Evolutionary conservation across 192 early-diverging fungal species (phyloP).

Genomic region (Podila minutissima): DNA sequence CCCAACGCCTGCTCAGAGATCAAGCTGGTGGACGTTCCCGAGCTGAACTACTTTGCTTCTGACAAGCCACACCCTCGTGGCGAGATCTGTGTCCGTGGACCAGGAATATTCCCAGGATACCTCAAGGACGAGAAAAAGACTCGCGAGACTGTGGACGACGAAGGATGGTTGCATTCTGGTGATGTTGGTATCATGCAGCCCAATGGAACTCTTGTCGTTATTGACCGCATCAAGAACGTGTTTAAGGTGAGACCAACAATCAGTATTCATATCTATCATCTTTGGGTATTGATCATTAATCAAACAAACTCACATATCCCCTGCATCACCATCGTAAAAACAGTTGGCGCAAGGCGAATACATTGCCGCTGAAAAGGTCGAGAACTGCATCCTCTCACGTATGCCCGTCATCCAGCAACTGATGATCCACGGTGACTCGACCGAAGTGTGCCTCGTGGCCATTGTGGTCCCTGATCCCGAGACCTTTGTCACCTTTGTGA

Average conservation of each 20-base stretch:
- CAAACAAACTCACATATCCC: background rate
- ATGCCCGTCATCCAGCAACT: conserved; percentile 74
- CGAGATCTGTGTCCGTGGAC: conserved; percentile 88
- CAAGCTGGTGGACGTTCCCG: conserved; percentile 91
- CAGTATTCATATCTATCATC: background rate
- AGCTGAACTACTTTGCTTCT: conserved; percentile 82
- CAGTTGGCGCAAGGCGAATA: conserved; percentile 67
- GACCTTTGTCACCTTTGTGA: conserved; percentile 51
- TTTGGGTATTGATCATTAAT: background rate
- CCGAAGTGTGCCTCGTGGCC: conserved; percentile 76
- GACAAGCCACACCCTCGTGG: conserved; percentile 87
- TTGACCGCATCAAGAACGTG: conserved; percentile 88
- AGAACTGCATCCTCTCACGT: conserved; percentile 67
- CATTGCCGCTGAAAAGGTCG: conserved; percentile 87
- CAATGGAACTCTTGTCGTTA: conserved; percentile 75
- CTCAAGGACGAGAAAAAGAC: conserved; percentile 83
- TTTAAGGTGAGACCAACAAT: conserved; percentile 73
- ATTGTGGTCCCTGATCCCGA: conserved; percentile 80
- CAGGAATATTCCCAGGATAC: conserved; percentile 79
- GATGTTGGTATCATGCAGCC: conserved; percentile 83
- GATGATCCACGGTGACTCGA: conserved; percentile 83
- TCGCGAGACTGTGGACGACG: conserved; percentile 74
- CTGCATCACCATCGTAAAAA: background rate
- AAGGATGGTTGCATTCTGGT: conserved; percentile 90
- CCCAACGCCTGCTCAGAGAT: conserved; percentile 77